Base-by-base conservation (phyloP, 1,284 basidiomycete genomes). In the Butyriboletus appendiculatus region DNA sequence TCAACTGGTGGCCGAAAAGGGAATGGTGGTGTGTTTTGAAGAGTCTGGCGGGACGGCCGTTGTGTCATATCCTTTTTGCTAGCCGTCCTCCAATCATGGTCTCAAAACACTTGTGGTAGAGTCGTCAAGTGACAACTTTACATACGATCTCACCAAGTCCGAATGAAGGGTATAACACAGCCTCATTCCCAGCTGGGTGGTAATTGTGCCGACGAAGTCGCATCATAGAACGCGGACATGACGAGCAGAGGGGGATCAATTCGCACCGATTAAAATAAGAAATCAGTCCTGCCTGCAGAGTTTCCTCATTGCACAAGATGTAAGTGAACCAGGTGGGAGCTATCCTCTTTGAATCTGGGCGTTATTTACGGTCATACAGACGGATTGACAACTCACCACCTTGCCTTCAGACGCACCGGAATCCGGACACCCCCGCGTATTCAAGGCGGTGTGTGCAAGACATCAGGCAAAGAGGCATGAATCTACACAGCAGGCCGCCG, bases 171-270 rank as follows among this genome's bases (percentile, higher is more conserved):
- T 32, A 4, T 35, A 1, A 38, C 41, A 45, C 45, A 41, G 58
- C 55, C 47, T 42, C 46, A 4, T 33, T 44, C n/a, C 15, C 32
- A 38, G 6, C 33, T 28, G 40, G 44, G 39, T 43, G 39, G 46
- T 45, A 16, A 26, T 26, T 20, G 8, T 7, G 7, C 57, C 26
- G 57, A 61, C 26, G 18, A n/a, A 16, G n/a, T 47, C 59, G 47
- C 54, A 45, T 44, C 55, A n/a, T n/a, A 37, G 18, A 24, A 32
- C 38, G 22, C 42, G 18, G 26, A 43, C 26, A 35, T 10, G 24
- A 35, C 24, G 11, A 38, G 32, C 18, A 9, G 38, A 40, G 39
- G 26, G 14, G 18, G 1, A 15, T 10, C 28, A 16, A 30, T 50
- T 42, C 15, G n/a, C 42, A 51, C n/a, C 15, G 7, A 20, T 18